Evolutionary conservation across 805 yeast species (phyloP), one percentile per base, ranked within the genome.

Genomic region (Zygosaccharomyces siamensis): DNA sequence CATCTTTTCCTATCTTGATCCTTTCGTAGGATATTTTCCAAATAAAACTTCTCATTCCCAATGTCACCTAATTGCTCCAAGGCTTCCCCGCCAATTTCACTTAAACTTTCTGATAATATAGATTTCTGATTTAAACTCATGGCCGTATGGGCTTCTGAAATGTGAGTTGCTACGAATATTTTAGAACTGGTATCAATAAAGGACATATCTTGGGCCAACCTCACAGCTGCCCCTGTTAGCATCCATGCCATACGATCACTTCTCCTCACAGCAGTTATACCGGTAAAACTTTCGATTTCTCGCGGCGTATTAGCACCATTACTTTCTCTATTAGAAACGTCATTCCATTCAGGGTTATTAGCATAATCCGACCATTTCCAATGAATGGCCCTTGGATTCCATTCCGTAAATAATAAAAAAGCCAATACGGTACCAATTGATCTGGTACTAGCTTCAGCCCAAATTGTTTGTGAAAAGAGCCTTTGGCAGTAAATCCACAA

Each of bases 351-450:
- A 0, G 78, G 73, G 43, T 70, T 67, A 57, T 84, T 84, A 1
- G 92, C 95, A 67, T 88, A 86, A 67, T 90, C 96, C 0, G 81
- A 69, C 86, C 92, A 80, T 55, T 89, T 71, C 84, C 89, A 84
- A 65, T 89, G 97, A 51, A 89, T 89, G 3, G 96, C 96, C 46
- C 96, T 72, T 3, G 97, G 97, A 58, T 89, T 89, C 98, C 98
- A 90, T 65, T 92, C 97, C 0, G 96, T 86, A 57, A 88, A 84
- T 14, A 90, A 71, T 43, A 90, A 67, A 61, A 90, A 87, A 0
- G 97, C 90, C 51, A 86, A 75, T 5, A 89, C 83, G 0, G 97
- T 88, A 1, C 96, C 97, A 3, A 89, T 78, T 0, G 93, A 84
- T 53, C 96, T 71, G 5, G 93, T 86, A 50, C 87, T 83, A 0